phyloP scores from a whole-genome alignment of 139 green algal genomes.

The Eudorina sp. region DNA sequence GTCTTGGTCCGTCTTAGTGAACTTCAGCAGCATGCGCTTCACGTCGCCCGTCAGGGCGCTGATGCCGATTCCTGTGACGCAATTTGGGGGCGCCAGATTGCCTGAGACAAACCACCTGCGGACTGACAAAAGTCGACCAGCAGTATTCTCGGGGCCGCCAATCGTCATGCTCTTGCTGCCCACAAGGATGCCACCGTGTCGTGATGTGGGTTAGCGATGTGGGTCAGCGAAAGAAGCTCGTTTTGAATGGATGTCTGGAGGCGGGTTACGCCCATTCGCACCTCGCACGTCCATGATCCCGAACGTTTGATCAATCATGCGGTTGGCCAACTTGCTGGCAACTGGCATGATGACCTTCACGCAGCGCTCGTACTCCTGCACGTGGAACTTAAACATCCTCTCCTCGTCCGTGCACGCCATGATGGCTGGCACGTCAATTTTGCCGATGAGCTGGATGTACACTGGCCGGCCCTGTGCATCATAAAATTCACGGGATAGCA shows the following conservation, averaged over 20 bases:
- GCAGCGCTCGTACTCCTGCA: constrained; percentile 87
- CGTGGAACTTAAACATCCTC: constrained; percentile 91
- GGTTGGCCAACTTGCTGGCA: constrained; percentile 73
- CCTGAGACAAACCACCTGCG: too few species aligned
- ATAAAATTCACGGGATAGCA: too few species aligned
- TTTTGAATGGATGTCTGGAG: too few species aligned
- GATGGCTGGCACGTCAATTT: constrained; percentile 83
- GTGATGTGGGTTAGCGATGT: too few species aligned
- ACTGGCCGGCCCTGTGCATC: constrained; percentile 84
- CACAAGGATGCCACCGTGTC: too few species aligned
- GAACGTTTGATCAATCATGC: constrained; percentile 88
- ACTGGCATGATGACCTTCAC: constrained; percentile 88
- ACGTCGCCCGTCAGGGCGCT: constrained; percentile 75
- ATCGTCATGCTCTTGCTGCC: too few species aligned
- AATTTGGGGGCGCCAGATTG: too few species aligned
- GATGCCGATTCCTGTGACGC: constrained; percentile 79
- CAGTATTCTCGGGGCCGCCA: too few species aligned
- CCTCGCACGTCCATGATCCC: constrained; percentile 93
- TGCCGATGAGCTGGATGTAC: constrained; percentile 91
- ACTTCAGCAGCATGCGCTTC: constrained; percentile 67
- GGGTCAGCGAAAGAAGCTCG: too few species aligned
- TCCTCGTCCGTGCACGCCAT: constrained; percentile 87
- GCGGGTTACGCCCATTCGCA: constrained; percentile 24
- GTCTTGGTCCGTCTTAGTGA: constrained; percentile 73
- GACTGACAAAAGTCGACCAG: too few species aligned